Base-by-base conservation (phyloP, 225 moss, liverwort and hornwort species). In the Pseudoscleropodium purum region DNA sequence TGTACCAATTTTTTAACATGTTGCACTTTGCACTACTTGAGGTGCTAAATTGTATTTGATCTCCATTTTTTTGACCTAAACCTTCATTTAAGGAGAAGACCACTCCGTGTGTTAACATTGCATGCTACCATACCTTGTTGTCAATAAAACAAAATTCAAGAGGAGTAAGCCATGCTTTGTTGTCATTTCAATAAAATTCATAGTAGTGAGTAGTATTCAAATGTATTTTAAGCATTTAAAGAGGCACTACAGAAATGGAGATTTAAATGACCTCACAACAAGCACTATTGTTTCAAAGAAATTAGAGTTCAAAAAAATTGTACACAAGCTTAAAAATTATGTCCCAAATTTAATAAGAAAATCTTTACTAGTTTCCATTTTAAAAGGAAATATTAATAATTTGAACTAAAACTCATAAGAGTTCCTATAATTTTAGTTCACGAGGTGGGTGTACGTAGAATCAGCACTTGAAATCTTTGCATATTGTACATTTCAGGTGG, bases 291-390 rank as follows among this genome's bases (percentile, higher is more conserved):
- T 52, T 5, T 1, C 9, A 34, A 7, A 2, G 2, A 76, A 77
- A 23, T 23, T 23, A 0, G 9, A 52, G 3, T 77, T 6, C 1
- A 5, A 0, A 34, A 23, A 51, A 4, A 34, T 52, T 34, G 0
- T 13, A 34, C 1, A 13, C 5, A 23, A 23, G 34, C 36, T 77
- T 21, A 2, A 21, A 76, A 34, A 20, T 20, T 5, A 33, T 13
- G 0, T 21, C 33, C 5, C 1, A 0, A 52, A 34, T 23, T 78
- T 37, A 36, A 9, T 78, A 36, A 15, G 0, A 37, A 54, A 36
- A 3, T 36, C 4, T 24, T 24, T 36, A 36, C 6, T 54, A 54
- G 24, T 78, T 54, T 54, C 37, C 37, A 54, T 54, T 36, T 20
- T 5, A 15, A 52, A 34, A 77, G 23, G 0, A 34, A 21, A 2